phyloP scores from a whole-genome alignment of 345 rosid species.

The Anacardium occidentale region DNA sequence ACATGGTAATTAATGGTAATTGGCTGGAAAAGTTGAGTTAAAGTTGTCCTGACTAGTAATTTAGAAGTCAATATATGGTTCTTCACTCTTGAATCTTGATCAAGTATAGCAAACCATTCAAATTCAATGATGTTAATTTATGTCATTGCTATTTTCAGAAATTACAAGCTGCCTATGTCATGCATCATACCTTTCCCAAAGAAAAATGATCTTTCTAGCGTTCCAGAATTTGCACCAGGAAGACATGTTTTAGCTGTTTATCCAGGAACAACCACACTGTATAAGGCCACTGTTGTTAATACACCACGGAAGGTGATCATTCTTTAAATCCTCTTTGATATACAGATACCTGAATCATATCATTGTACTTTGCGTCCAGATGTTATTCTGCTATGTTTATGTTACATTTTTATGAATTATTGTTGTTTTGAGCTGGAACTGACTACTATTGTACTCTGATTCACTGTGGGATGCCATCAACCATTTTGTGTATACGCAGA shows the following conservation, averaged over 20 bases:
- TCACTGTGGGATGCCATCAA: slow-evolving; percentile 16
- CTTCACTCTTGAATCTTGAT: not conserved
- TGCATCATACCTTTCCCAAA: slow-evolving; percentile 85
- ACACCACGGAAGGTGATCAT: slow-evolving; percentile 69
- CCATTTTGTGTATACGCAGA: slow-evolving; percentile 44
- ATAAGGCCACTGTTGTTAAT: slow-evolving; percentile 85
- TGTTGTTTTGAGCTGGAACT: slow-evolving; percentile 22
- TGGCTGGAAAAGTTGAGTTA: slow-evolving; percentile 1
- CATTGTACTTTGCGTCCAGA: not conserved
- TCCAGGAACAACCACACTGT: slow-evolving; percentile 96
- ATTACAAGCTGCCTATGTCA: slow-evolving; percentile 79
- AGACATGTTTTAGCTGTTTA: slow-evolving; percentile 94
- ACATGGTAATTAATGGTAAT: not conserved
- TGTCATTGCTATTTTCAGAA: slow-evolving; percentile 42
- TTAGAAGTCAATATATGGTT: not conserved
- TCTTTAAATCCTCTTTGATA: not conserved
- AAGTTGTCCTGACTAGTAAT: not conserved
- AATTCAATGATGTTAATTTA: slow-evolving; percentile 10
- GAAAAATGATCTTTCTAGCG: slow-evolving; percentile 55
- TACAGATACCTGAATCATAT: not conserved
- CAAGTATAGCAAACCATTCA: not conserved
- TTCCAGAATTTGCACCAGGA: slow-evolving; percentile 63
- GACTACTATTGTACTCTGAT: slow-evolving; percentile 28
- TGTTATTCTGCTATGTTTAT: not conserved
- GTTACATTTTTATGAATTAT: not conserved